Percentiles rank a stretch among this genome's conserved stretches.
These are phyloP conservation scores for Aspergillus costaricaensis DNA, from an alignment of 2,329 filamentous ascomycete genomes.

Conservation along the genomic window DNA sequence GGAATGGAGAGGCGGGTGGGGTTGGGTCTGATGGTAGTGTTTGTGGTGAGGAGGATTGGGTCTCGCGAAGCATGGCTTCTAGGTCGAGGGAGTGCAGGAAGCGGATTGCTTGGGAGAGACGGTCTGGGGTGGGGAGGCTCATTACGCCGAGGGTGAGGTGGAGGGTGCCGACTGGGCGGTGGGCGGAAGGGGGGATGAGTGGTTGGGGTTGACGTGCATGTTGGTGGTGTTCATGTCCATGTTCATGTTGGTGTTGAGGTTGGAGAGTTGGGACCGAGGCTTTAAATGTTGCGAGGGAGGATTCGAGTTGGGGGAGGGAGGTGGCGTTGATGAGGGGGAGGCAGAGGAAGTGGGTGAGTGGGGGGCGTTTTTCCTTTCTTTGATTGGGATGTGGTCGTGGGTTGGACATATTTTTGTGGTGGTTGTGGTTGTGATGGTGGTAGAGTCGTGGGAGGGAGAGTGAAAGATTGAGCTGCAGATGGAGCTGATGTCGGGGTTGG, in stretches of 20 bases:
- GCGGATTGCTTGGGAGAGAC: slow-evolving; percentile 49
- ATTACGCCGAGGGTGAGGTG: slow-evolving; percentile 89
- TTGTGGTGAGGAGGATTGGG: neutral
- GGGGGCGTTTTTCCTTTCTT: slow-evolving; percentile 31
- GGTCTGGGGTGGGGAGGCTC: slow-evolving; percentile 61
- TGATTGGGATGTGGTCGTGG: neutral
- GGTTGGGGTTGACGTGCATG: slow-evolving; percentile 36
- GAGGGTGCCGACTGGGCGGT: slow-evolving; percentile 76
- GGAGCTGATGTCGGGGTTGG: neutral
- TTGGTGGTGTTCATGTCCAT: slow-evolving; percentile 7
- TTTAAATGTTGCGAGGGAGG: slow-evolving; percentile 63
- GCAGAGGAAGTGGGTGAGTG: slow-evolving; percentile 50
- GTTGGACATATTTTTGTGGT: slow-evolving; percentile 11
- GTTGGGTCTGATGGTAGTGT: neutral
- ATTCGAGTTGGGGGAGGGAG: slow-evolving; percentile 66
- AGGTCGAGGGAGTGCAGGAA: slow-evolving; percentile 52
- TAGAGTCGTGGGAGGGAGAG: no score
- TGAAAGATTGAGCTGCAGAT: no score
- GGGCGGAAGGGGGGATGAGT: slow-evolving; percentile 64
- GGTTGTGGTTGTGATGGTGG: neutral
- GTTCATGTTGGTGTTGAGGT: slow-evolving; percentile 8
- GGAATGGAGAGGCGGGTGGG: slow-evolving; percentile 30
- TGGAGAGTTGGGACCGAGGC: slow-evolving; percentile 51
- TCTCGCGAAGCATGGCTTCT: slow-evolving; percentile 34
- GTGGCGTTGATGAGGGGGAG: slow-evolving; percentile 62